Base-by-base conservation (phyloP, 495 filamentous ascomycete genomes). In the Annulohypoxylon moriforme region DNA sequence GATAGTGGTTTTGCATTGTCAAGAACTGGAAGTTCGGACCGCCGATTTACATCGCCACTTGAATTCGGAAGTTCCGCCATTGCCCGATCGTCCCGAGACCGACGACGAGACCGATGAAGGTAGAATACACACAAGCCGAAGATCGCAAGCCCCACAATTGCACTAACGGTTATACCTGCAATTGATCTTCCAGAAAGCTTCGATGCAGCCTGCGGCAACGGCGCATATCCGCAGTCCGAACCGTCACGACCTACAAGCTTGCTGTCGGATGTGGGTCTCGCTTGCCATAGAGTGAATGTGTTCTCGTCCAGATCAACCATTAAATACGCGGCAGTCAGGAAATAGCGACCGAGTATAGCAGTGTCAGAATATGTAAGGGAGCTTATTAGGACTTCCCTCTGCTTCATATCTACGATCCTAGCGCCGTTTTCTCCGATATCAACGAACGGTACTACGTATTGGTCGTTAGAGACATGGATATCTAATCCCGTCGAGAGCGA, bases 251-350 rank as follows among this genome's bases (percentile, higher is more conserved):
- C 3, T 55, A 55, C 50, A 8, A 55, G 50, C 27, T 34, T 33
- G 50, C 50, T 55, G 29, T 33, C 50, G 2, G 50, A 55, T 7
- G 50, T 55, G 2, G 50, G 50, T 1, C 34, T 55, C 27, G 50
- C 50, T 20, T 55, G 27, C 50, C 50, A 55, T 55, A 55, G 14
- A 20, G 50, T 55, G 50, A 55, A 55, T 0, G 27, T 34, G 34
- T 55, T 55, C 1, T 27, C 50, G n/a, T 55, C 50, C 10, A 55
- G 1, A 20, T 55, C 50, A 20, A 55, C 27, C 50, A 55, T 55
- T 14, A 55, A 34, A 34, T 55, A 55, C 2, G 50, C 50, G n/a
- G 50, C 27, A 3, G 50, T 55, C 2, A 55, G 27, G 6, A 55
- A 55, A 5, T 55, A 55, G 9, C 50, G 50, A n/a, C 50, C 50